Evolutionary conservation across 306 rosid species (phyloP).

Genomic region (Gynostemma pentaphyllum): DNA sequence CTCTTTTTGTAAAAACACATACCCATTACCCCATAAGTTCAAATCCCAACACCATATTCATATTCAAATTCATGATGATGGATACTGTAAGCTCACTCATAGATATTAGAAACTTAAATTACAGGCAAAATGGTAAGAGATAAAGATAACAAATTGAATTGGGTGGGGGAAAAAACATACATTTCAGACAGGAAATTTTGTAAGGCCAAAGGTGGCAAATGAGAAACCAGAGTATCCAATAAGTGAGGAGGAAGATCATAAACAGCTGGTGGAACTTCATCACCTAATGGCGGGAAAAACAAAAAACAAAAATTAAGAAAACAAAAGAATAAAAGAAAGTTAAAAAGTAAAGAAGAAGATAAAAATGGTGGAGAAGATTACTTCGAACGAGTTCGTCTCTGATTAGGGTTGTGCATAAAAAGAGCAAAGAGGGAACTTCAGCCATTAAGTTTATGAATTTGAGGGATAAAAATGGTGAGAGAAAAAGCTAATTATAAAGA

Average conservation of each 20-base stretch:
- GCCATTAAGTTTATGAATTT: neutral
- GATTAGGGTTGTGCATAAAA: slow-evolving; percentile 39
- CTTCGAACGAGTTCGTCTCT: slow-evolving; percentile 11
- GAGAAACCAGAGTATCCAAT: slow-evolving; percentile 28
- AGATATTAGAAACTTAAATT: neutral
- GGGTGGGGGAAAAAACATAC: slow-evolving; percentile 23
- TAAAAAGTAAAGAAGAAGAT: neutral
- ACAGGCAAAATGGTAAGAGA: neutral
- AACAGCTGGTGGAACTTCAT: slow-evolving; percentile 27
- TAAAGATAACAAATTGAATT: neutral
- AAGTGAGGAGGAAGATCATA: slow-evolving; percentile 39
- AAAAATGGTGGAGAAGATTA: neutral
- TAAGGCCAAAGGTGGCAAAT: slow-evolving; percentile 43
- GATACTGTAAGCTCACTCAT: neutral
- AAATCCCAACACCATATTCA: neutral
- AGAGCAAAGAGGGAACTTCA: slow-evolving; percentile 26
- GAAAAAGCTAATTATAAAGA: neutral
- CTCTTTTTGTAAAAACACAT: too few relatives aligned
- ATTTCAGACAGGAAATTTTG: slow-evolving; percentile 28
- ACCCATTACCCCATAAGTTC: too few relatives aligned
- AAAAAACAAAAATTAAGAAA: slow-evolving; percentile 7
- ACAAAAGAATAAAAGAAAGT: neutral
- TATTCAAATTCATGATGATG: too few relatives aligned
- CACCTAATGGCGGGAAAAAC: slow-evolving; percentile 19
- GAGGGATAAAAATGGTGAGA: neutral